These are phyloP conservation scores for Leptomonas pyrrhocoris DNA, from an alignment of 208 protist genomes.

Conservation along the genomic window DNA sequence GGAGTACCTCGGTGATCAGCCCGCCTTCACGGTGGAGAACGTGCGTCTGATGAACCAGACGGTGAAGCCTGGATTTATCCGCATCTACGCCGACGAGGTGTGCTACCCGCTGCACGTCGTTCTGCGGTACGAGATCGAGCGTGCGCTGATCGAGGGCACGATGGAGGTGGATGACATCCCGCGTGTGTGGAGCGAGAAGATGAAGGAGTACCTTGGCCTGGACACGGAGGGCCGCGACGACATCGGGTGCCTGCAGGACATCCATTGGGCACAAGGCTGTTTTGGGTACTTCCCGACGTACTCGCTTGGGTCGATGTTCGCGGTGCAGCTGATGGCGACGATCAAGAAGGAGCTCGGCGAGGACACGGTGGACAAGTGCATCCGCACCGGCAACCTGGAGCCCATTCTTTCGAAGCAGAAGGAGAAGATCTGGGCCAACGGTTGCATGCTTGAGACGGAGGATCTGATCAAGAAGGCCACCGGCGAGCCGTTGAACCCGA, in stretches of 20 bases:
- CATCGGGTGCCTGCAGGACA: no score
- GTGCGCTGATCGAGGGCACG: slow-evolving; percentile 77
- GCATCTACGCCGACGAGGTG: slow-evolving; percentile 89
- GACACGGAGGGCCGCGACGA: slow-evolving; percentile 75
- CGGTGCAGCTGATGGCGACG: slow-evolving; percentile 78
- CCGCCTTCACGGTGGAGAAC: slow-evolving; percentile 58
- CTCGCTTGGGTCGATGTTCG: slow-evolving; percentile 76
- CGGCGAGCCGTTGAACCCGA: slow-evolving; percentile 80
- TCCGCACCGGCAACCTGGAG: slow-evolving; percentile 65
- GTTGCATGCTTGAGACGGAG: slow-evolving; percentile 64
- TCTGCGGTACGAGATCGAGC: slow-evolving; percentile 91
- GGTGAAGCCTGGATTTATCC: slow-evolving; percentile 78
- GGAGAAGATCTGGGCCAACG: no score
- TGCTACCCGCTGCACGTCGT: slow-evolving; percentile 92
- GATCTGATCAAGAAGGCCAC: slow-evolving; percentile 81
- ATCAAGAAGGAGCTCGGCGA: slow-evolving; percentile 71
- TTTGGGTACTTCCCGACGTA: slow-evolving; percentile 93
- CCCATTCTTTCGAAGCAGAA: slow-evolving; percentile 73
- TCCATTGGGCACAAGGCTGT: slow-evolving; percentile 77
- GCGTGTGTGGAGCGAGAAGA: slow-evolving; percentile 84
- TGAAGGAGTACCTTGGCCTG: slow-evolving; percentile 87
- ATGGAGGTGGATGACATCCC: slow-evolving; percentile 82
- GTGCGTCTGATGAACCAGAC: slow-evolving; percentile 44
- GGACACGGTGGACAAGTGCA: slow-evolving; percentile 48
- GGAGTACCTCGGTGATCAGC: slow-evolving; percentile 61